Evolutionary conservation across 2,329 filamentous ascomycete genomes (phyloP), one percentile per base, ranked within the genome.

Genomic region (Diaporthe caulivora): DNA sequence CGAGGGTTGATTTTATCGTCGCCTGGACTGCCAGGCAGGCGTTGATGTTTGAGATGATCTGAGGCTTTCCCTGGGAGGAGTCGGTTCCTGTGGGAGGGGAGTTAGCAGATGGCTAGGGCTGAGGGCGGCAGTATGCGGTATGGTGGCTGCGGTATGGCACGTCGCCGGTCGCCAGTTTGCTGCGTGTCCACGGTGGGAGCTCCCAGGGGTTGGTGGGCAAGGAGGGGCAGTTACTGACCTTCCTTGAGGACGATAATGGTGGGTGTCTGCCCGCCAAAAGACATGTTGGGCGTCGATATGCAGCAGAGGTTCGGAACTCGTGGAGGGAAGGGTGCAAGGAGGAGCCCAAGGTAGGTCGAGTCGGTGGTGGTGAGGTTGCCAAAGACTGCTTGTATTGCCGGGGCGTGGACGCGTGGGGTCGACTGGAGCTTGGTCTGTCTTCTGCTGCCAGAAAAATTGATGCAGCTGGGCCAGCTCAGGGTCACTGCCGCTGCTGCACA

Each of bases 241-340:
- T 98, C 96, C 88, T 97, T 97, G 82, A 98, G 91, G 88, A 98
- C 95, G 85, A 98, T 95, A 84, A 98, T 98, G 80, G 96, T 98
- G 84, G 96, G 96, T 83, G 96, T 97, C 86, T 98, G 96, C 83
- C 95, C 95, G 87, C 95, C 95, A 88, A 98, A 98, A 83, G 95
- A 97, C 95, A 98, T 98, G 78, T 80, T 88, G 82, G 77, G 74
- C 65, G 71, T 70, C 24, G 26, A 24, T 54, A 21, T 44, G 55
- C 49, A 58, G 65, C 51, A 31, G 26, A 29, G 2, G 34, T n/a
- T 11, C 55, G 42, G 21, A 9, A 53, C 26, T 58, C n/a, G 64
- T 17, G n/a, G 44, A 21, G 44, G 49, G 21, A 24, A 57, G 26
- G 31, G 29, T 58, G 65, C 42, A 55, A 37, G 55, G 49, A 54